Conservation (phyloP, 306 rosid species). For the Vigna trinervia region DNA sequence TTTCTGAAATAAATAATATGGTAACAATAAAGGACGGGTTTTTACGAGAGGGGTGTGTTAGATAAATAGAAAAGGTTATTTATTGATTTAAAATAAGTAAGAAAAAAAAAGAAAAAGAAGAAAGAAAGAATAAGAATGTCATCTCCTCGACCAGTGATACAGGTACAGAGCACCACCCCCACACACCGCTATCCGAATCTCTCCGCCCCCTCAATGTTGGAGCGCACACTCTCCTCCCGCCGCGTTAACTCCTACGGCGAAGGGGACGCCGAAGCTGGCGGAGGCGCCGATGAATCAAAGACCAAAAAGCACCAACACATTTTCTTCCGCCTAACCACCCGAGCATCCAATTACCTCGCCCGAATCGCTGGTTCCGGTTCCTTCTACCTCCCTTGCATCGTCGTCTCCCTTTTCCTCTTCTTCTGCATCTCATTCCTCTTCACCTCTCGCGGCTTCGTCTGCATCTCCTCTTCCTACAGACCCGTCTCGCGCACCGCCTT, state of each 20-base stretch:
- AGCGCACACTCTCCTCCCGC: constrained; percentile 77
- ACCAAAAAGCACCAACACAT: constrained; percentile 63
- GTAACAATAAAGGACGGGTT: too few relatives aligned
- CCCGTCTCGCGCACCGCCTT: constrained; percentile 70
- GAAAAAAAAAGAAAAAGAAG: not conserved
- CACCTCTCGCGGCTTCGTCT: constrained; percentile 76
- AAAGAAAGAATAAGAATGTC: constrained; percentile 16
- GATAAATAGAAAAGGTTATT: too few relatives aligned
- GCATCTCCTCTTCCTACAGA: constrained; percentile 60
- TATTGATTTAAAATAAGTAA: not conserved
- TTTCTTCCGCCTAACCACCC: constrained; percentile 51
- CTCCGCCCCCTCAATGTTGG: constrained; percentile 56
- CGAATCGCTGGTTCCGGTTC: constrained; percentile 53
- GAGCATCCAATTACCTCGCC: constrained; percentile 60
- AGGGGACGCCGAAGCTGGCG: constrained; percentile 38
- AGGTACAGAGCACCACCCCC: constrained; percentile 37
- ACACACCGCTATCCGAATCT: constrained; percentile 39
- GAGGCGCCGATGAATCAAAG: constrained; percentile 57
- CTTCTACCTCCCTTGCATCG: constrained; percentile 49
- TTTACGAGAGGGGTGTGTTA: too few relatives aligned
- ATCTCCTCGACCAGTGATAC: constrained; percentile 28
- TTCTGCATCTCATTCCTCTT: constrained; percentile 53
- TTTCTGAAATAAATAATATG: too few relatives aligned
- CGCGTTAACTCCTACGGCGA: constrained; percentile 55
- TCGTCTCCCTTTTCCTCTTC: constrained; percentile 41